Evolutionary conservation across 1,284 basidiomycete species (phyloP).

Genomic region (Naganishia liquefaciens): DNA sequence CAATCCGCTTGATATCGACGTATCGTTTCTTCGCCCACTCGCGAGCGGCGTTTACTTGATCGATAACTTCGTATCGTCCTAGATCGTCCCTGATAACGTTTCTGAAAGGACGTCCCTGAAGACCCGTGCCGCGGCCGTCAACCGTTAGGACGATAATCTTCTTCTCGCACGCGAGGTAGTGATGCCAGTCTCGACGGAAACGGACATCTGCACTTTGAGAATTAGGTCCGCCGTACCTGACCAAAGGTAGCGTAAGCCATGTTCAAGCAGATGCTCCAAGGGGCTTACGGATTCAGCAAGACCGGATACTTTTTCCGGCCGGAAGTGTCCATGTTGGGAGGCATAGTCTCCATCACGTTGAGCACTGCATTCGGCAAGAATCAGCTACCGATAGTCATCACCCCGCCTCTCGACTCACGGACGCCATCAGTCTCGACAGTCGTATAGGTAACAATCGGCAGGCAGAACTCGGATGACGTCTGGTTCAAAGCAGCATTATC

Average conservation of each 20-base stretch:
- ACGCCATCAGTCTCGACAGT: constrained; percentile 77
- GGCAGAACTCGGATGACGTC: constrained; percentile 69
- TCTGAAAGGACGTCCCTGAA: constrained; percentile 75
- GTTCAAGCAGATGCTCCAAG: not conserved
- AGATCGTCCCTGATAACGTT: constrained; percentile 82
- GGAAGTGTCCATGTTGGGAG: constrained; percentile 85
- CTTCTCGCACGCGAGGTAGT: constrained; percentile 76
- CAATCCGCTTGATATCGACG: constrained; percentile 68
- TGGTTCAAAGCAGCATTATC: constrained; percentile 72
- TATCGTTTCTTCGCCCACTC: constrained; percentile 53
- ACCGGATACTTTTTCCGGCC: constrained; percentile 93
- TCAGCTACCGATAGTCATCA: constrained; percentile 10
- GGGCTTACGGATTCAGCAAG: constrained; percentile 73
- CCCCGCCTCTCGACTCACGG: constrained; percentile 58
- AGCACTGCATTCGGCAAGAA: constrained; percentile 59
- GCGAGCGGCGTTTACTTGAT: constrained; percentile 79
- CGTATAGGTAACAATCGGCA: constrained; percentile 67
- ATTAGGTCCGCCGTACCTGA: constrained; percentile 83
- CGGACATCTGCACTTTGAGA: constrained; percentile 72
- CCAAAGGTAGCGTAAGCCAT: constrained; percentile 22
- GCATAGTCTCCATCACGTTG: constrained; percentile 85
- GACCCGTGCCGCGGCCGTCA: constrained; percentile 93
- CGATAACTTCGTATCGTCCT: constrained; percentile 79
- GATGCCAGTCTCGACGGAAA: constrained; percentile 78
- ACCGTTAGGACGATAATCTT: constrained; percentile 84